These are phyloP conservation scores for Russula emetica DNA, from an alignment of 768 basidiomycete genomes.

Conservation along the genomic window DNA sequence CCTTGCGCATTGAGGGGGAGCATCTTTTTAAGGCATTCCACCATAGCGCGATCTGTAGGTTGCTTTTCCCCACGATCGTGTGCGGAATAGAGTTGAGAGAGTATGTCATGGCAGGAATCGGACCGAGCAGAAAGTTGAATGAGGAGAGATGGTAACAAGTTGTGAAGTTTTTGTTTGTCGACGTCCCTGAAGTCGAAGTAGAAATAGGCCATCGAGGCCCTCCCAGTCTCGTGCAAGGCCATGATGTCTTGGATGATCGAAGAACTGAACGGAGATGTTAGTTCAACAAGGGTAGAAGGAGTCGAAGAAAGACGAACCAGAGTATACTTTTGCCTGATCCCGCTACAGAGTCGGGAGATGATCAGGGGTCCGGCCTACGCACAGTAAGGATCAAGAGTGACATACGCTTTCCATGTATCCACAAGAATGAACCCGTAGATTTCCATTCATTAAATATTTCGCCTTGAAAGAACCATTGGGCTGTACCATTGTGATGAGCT, in stretches of 20 bases:
- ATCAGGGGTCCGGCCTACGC: background rate
- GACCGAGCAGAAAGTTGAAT: slow-evolving; percentile 1
- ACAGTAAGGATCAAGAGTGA: background rate
- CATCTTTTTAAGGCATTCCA: background rate
- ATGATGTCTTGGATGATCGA: background rate
- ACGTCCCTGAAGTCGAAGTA: slow-evolving; percentile 12
- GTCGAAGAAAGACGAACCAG: background rate
- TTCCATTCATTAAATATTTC: background rate
- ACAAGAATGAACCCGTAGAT: background rate
- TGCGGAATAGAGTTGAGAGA: background rate
- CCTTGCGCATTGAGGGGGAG: background rate
- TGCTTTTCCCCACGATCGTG: background rate
- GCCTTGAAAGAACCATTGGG: background rate
- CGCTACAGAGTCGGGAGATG: background rate
- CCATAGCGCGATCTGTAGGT: background rate
- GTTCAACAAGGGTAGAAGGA: background rate
- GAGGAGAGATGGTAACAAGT: slow-evolving; percentile 6
- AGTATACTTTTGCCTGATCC: background rate
- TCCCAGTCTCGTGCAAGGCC: background rate
- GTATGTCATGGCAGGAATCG: background rate
- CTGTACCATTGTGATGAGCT: background rate
- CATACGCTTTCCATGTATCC: background rate
- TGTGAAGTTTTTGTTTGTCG: slow-evolving; percentile 4
- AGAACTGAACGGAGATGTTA: background rate
- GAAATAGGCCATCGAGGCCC: slow-evolving; percentile 5